Conservation (phyloP, 1,284 basidiomycete species). For the Ceratobasidium sp. region DNA sequence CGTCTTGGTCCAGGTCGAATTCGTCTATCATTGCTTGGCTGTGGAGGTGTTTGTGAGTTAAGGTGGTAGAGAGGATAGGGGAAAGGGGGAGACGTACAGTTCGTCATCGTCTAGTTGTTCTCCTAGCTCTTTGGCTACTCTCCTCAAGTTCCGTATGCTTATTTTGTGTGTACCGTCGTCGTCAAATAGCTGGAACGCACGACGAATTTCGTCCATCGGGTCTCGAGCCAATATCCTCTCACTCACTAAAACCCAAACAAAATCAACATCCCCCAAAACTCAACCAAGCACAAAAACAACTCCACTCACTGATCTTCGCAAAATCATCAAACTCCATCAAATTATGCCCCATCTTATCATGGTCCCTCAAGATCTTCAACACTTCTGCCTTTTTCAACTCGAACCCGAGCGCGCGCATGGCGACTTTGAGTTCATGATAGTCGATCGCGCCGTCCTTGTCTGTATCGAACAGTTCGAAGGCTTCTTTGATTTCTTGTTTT, state of each 20-base stretch:
- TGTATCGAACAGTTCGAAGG: conserved; percentile 98
- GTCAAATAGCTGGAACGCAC: conserved; percentile 97
- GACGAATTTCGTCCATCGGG: conserved; percentile 95
- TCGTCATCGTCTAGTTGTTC: conserved; percentile 97
- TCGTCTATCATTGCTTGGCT: conserved; percentile 99
- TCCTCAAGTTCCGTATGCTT: conserved; percentile 87
- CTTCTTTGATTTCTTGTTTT: conserved; percentile 96
- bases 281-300: neutral
- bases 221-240: conserved; percentile 93
- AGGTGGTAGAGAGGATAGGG: neutral
- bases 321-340: conserved; percentile 96
- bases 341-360: conserved; percentile 91
- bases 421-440: conserved; percentile 99
- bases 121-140: conserved; percentile 97
- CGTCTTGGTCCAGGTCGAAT: conserved; percentile 98
- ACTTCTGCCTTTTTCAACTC: conserved; percentile 99
- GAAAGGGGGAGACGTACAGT: conserved; percentile 73
- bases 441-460: conserved; percentile 98
- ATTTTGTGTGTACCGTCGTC: conserved; percentile 97
- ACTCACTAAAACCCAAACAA: conserved; percentile 75
- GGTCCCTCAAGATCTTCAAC: conserved; percentile 91
- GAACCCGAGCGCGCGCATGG: conserved; percentile 97
- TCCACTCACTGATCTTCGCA: conserved; percentile 90
- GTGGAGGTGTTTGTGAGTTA: conserved; percentile 21
- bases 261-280: conserved; percentile 16